phyloP scores from a whole-genome alignment of 495 filamentous ascomycete genomes.

The Aspergillus nidulans region DNA sequence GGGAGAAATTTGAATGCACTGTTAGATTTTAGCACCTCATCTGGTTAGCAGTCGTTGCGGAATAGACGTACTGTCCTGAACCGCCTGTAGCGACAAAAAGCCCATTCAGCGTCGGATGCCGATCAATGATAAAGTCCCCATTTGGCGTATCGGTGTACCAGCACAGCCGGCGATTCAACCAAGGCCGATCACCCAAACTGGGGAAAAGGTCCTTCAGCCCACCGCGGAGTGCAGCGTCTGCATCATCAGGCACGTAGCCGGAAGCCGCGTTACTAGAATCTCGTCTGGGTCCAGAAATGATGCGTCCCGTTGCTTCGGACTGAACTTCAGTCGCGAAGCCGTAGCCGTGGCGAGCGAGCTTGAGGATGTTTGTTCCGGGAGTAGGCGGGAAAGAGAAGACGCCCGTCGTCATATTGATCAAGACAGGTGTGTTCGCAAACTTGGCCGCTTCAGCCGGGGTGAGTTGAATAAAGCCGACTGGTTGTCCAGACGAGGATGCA shows the following conservation, averaged over 20 bases:
- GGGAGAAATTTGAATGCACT: constrained; percentile 48
- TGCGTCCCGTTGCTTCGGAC: constrained; percentile 6
- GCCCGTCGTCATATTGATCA: constrained; percentile 71
- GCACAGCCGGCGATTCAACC: constrained; percentile 63
- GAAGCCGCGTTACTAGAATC: constrained; percentile 22
- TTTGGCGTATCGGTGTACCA: constrained; percentile 78
- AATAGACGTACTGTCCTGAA: constrained; percentile 56
- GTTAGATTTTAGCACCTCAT: neutral
- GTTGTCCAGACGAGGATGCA: constrained; percentile 67
- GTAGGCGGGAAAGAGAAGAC: constrained; percentile 72
- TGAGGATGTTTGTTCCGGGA: constrained; percentile 42
- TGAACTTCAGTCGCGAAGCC: constrained; percentile 50
- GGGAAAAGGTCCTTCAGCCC: constrained; percentile 58
- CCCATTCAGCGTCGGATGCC: constrained; percentile 58
- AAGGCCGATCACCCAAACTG: constrained; percentile 53
- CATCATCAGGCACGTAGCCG: constrained; percentile 37
- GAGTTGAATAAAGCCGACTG: constrained; percentile 64
- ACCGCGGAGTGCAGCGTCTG: constrained; percentile 41
- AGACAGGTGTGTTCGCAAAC: constrained; percentile 60
- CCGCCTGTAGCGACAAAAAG: constrained; percentile 76
- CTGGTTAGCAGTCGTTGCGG: too few species aligned
- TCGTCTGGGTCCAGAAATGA: constrained; percentile 24
- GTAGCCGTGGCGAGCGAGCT: constrained; percentile 72
- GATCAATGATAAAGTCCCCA: constrained; percentile 71
- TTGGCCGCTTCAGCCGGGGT: constrained; percentile 56